Percentiles rank a stretch among this genome's conserved stretches.
phyloP scores from a whole-genome alignment of 1,284 basidiomycete genomes.

The Cystobasidiaceae sp. region DNA sequence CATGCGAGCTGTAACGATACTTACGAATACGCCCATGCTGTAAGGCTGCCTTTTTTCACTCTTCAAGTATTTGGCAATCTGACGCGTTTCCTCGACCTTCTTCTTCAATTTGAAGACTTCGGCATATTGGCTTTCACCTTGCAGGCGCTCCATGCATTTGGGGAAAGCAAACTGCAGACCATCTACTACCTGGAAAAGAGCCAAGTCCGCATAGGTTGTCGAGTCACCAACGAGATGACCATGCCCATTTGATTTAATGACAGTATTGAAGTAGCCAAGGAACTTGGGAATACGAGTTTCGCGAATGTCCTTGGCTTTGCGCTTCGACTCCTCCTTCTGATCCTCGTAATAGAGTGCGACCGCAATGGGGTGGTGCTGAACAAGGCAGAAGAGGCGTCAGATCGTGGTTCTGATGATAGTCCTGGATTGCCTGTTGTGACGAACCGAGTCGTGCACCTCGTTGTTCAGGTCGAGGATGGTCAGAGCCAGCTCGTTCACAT shows the following conservation, averaged over 20 bases:
- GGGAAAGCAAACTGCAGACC: constrained; percentile 54
- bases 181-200: constrained; percentile 51
- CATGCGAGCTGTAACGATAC: too few relatives aligned
- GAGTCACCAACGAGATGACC: constrained; percentile 49
- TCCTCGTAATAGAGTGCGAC: constrained; percentile 52
- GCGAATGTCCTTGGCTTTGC: constrained; percentile 50
- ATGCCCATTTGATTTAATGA: constrained; percentile 46
- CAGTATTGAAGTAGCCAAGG: constrained; percentile 49
- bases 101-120: constrained; percentile 40
- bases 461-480: constrained; percentile 52
- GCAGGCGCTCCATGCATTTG: constrained; percentile 45
- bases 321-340: constrained; percentile 49
- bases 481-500: constrained; percentile 50
- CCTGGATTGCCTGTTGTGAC: too few relatives aligned
- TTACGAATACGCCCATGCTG: constrained; percentile 44
- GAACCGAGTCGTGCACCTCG: constrained; percentile 48
- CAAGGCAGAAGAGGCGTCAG: constrained; percentile 31
- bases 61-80: constrained; percentile 51
- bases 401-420: too few relatives aligned
- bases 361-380: constrained; percentile 49
- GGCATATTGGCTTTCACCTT: constrained; percentile 44
- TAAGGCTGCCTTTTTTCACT: constrained; percentile 50
- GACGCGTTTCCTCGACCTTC: constrained; percentile 43
- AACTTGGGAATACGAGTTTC: constrained; percentile 53
- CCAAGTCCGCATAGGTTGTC: constrained; percentile 53